Conservation (phyloP, 805 yeast species). For the Metschnikowia matae region DNA sequence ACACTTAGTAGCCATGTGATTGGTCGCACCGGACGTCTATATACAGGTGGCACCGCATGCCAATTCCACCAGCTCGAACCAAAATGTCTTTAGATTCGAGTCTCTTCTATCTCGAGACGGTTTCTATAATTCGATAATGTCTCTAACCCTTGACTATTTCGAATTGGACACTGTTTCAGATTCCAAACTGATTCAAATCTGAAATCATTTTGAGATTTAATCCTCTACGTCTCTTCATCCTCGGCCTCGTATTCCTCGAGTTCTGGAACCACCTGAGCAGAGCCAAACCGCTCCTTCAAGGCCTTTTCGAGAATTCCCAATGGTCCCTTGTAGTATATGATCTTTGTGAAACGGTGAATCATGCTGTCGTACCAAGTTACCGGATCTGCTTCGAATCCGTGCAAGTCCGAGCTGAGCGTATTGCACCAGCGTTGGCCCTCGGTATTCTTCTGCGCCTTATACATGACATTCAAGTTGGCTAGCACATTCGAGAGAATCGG, state of each 20-base stretch:
- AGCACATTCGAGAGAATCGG: constrained; percentile 30
- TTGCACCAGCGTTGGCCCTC: constrained; percentile 26
- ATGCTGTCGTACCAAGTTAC: constrained; percentile 32
- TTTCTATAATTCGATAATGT: too few species aligned
- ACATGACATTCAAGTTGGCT: constrained; percentile 32
- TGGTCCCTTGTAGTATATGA: constrained; percentile 40
- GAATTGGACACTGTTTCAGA: too few species aligned
- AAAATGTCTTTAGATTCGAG: too few species aligned
- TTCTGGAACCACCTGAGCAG: constrained; percentile 29
- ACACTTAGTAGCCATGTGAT: constrained; percentile 16
- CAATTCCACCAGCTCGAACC: too few species aligned
- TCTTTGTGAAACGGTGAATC: constrained; percentile 32
- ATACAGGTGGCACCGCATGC: neutral
- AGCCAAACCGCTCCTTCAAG: constrained; percentile 36
- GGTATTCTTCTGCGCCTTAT: constrained; percentile 22
- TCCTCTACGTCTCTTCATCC: constrained; percentile 26
- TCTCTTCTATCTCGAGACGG: too few species aligned
- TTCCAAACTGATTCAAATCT: too few species aligned
- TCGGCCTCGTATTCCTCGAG: constrained; percentile 41
- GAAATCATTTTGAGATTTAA: too few species aligned
- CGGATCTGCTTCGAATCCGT: constrained; percentile 23
- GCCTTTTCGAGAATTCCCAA: constrained; percentile 40
- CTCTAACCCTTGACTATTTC: too few species aligned
- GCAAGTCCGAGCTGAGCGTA: constrained; percentile 22
- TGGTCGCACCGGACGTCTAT: constrained; percentile 10